Base-by-base conservation (phyloP, 495 filamentous ascomycete genomes). In the Tuber melanosporum region DNA sequence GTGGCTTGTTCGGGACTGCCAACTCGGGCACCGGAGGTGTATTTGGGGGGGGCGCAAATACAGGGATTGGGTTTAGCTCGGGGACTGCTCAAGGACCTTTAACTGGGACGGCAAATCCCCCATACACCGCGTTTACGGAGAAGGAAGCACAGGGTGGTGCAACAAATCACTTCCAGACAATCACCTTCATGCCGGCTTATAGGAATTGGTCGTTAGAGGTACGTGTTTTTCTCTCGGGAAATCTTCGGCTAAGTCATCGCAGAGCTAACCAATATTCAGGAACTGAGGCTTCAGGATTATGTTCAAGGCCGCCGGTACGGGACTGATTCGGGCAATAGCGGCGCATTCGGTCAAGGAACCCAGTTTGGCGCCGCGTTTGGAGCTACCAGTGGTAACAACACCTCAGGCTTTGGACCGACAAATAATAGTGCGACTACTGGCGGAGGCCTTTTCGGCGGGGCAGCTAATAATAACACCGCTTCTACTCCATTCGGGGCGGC, bases 261-360 rank as follows among this genome's bases (percentile, higher is more conserved):
- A 42, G 71, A 73, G 39, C 78, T 80, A 17, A 83, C 76, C 71
- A 44, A 22, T 42, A 7, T 71, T 73, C 74, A 87, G 84, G 95
- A 99, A 84, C 85, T 99, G 70, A 89, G 95, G 82, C 84, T 97
- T 74, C 93, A 89, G 47, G 95, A 99, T 85, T 99, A 98, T 85
- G 89, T 90, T 74, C 91, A 93, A 86, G 95, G 95, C 41, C 89
- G 95, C 75, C 90, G 91, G 49, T 92, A 87, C 79, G 95, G 94
- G 12, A 95, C 93, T 79, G 87, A 88, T 36, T 92, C 92, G 75
- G 93, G 93, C 72, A 91, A 93, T 66, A 75, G 77, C 82, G 88
- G 81, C 69, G 92, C 91, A 7, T 99, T 99, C 82, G 95, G 95
- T 10, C 84, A 86, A 73, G 85, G 84, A 76, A 90, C 89, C 43